A percentile compares a stretch with the other conserved stretches of the same genome.
These are phyloP conservation scores for Citrus unshiu DNA, from an alignment of 345 rosid genomes.

Conservation along the genomic window DNA sequence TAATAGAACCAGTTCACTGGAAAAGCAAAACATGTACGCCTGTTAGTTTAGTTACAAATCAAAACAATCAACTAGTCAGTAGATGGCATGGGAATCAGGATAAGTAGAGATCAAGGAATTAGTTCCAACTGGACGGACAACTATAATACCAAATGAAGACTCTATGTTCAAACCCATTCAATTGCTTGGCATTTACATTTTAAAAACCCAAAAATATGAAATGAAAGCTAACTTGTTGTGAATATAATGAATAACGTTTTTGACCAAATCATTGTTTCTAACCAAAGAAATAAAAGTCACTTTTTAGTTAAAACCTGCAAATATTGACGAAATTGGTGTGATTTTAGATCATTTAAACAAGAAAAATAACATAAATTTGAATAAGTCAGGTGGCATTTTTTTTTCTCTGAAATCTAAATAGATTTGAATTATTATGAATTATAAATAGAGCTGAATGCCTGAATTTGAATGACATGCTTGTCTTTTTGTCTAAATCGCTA, in stretches of 20 bases:
- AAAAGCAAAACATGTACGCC: slow-evolving; percentile 21
- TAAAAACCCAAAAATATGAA: not conserved
- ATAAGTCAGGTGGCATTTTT: not conserved
- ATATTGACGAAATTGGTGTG: not conserved
- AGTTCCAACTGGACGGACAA: not conserved
- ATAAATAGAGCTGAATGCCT: too few species aligned
- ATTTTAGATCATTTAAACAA: not conserved
- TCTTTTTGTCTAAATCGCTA: too few species aligned
- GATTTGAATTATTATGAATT: too few species aligned
- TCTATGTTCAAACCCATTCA: not conserved
- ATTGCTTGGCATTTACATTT: not conserved
- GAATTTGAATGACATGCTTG: too few species aligned
- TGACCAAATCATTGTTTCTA: not conserved
- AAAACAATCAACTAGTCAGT: slow-evolving; percentile 1
- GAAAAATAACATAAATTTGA: not conserved
- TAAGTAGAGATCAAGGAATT: not conserved
- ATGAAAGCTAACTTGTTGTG: not conserved
- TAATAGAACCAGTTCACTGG: slow-evolving; percentile 5
- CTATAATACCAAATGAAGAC: not conserved
- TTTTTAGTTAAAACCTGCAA: not conserved
- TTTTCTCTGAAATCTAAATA: too few species aligned
- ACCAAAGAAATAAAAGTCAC: not conserved
- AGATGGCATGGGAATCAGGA: not conserved
- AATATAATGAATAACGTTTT: not conserved
- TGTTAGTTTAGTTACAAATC: not conserved